These are phyloP conservation scores for Hirschfeldia incana DNA, from an alignment of 345 rosid genomes.

Conservation along the genomic window DNA sequence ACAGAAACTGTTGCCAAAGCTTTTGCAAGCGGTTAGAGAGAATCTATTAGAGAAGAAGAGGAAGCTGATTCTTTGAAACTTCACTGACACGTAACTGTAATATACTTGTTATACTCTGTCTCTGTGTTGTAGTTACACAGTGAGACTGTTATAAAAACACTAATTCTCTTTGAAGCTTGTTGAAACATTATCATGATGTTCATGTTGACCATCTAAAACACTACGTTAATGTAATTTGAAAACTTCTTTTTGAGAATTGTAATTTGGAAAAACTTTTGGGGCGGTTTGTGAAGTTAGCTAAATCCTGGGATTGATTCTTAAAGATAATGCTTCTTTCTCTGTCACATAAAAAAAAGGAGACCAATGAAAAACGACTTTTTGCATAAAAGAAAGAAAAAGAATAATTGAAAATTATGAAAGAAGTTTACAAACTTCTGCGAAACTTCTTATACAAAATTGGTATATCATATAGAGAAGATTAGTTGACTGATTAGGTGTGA, in stretches of 20 bases:
- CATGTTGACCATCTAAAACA: neutral
- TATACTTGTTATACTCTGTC: constrained; percentile 3
- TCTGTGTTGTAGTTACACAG: constrained; percentile 4
- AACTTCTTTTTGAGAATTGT: neutral
- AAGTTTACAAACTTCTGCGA: neutral
- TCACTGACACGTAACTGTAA: constrained; percentile 40
- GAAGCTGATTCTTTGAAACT: constrained; percentile 26
- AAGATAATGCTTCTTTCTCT: neutral
- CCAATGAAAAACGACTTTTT: neutral
- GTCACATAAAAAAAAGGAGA: neutral
- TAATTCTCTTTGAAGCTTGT: constrained; percentile 12
- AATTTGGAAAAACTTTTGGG: neutral
- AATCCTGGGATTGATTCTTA: neutral
- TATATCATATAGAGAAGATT: neutral
- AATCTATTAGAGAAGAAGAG: constrained; percentile 48
- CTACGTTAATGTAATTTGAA: neutral
- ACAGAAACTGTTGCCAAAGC: constrained; percentile 73
- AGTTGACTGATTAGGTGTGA: constrained; percentile 23
- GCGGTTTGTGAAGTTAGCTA: neutral
- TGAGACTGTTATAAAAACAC: constrained; percentile 13
- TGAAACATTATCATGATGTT: neutral
- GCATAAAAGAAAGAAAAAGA: neutral
- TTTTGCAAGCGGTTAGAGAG: constrained; percentile 71
- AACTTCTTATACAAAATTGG: neutral
- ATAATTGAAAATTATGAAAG: neutral